Percentiles rank a stretch among this genome's conserved stretches.
Evolutionary conservation across 371 early-diverging fungal genomes (phyloP).

Genomic region (Blakeslea trispora): DNA sequence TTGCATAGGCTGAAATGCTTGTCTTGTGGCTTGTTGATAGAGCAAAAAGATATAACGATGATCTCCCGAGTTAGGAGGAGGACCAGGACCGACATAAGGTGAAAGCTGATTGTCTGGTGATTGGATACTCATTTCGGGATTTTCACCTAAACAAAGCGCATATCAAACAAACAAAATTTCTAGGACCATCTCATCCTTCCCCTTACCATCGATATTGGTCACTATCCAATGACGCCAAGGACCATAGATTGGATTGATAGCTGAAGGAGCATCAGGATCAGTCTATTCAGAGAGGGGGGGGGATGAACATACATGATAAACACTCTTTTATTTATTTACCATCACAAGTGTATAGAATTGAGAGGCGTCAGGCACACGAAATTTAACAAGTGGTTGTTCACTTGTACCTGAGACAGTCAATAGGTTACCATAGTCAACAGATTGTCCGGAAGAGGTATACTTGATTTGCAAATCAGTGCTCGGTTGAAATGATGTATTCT

Average conservation of each 20-base stretch:
- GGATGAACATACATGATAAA: too few relatives aligned
- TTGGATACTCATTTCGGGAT: slow-evolving; percentile 23
- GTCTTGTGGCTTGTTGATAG: slow-evolving; percentile 46
- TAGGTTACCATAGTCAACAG: too few relatives aligned
- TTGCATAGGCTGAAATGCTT: slow-evolving; percentile 27
- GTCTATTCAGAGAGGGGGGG: too few relatives aligned
- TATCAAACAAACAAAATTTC: too few relatives aligned
- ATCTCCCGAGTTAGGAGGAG: slow-evolving; percentile 53
- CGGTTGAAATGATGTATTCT: too few relatives aligned
- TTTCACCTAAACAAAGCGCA: slow-evolving; percentile 22
- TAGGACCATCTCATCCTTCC: background rate
- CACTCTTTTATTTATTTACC: too few relatives aligned
- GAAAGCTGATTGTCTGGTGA: slow-evolving; percentile 34
- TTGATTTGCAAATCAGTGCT: too few relatives aligned
- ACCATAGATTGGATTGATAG: slow-evolving; percentile 47
- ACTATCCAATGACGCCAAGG: slow-evolving; percentile 71
- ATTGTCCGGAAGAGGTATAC: too few relatives aligned
- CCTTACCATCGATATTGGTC: slow-evolving; percentile 54
- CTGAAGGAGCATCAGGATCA: slow-evolving; percentile 69
- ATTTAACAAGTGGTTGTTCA: too few relatives aligned
- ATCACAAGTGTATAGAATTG: too few relatives aligned
- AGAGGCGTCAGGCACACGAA: too few relatives aligned
- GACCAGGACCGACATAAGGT: slow-evolving; percentile 60
- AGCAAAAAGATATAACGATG: slow-evolving; percentile 67
- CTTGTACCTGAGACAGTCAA: too few relatives aligned